Conservation (phyloP, 2,329 filamentous ascomycete genomes). For the Aspergillus bombycis region DNA sequence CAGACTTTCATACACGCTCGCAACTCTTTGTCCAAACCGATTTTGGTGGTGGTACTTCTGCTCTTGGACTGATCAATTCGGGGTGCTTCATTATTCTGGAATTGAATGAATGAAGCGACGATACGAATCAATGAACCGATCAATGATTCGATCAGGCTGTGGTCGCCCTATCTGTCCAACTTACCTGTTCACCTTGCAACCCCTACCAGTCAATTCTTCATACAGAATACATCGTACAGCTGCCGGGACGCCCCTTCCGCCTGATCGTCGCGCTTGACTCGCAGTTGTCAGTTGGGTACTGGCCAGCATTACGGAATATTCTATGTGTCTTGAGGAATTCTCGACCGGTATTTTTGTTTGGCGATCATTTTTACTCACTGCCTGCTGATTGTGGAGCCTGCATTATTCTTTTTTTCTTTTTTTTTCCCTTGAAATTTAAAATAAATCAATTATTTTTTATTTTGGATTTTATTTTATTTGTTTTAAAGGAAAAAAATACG, state of each 20-base stretch:
- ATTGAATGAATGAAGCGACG: background rate
- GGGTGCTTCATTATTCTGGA: background rate
- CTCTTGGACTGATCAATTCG: conserved; percentile 13
- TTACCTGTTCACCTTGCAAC: background rate
- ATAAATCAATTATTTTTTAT: background rate
- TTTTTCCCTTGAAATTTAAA: background rate
- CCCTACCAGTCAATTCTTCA: conserved; percentile 14
- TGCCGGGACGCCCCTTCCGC: conserved; percentile 26
- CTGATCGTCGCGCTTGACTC: conserved; percentile 28
- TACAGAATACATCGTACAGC: conserved; percentile 17
- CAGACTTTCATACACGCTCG: background rate
- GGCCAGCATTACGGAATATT: conserved; percentile 17
- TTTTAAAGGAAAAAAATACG: conserved; percentile 11
- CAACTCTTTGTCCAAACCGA: background rate
- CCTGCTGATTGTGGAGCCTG: conserved; percentile 11
- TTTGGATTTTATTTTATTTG: conserved; percentile 3
- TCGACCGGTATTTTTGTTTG: conserved; percentile 21
- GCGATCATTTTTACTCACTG: conserved; percentile 9
- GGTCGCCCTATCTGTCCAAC: conserved; percentile 5
- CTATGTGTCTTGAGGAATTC: conserved; percentile 14
- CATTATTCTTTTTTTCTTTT: conserved; percentile 13
- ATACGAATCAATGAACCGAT: background rate
- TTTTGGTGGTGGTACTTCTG: background rate
- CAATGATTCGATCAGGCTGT: conserved; percentile 8
- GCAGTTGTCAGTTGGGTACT: conserved; percentile 12